phyloP scores from a whole-genome alignment of 2,329 filamentous ascomycete species.

The Neonectria magnoliae region DNA sequence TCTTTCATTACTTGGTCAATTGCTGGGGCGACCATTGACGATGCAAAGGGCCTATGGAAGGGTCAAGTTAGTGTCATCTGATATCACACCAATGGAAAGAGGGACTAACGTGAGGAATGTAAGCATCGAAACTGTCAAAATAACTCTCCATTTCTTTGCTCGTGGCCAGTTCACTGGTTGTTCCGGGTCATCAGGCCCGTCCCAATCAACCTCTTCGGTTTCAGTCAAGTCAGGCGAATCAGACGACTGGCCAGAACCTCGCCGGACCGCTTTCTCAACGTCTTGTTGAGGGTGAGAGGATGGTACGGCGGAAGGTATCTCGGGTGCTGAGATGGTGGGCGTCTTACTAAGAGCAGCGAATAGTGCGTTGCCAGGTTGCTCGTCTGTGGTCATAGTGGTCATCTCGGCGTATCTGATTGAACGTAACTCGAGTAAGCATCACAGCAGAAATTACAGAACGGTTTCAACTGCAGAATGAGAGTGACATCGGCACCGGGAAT shows the following conservation, averaged over 20 bases:
- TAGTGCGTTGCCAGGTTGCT: background rate
- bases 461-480: background rate
- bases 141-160: background rate
- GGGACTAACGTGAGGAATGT: background rate
- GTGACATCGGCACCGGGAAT: too few relatives aligned
- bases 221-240: background rate
- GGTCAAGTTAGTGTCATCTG: background rate
- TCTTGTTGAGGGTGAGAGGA: background rate
- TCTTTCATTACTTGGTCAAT: conserved; percentile 28
- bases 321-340: background rate
- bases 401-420: background rate
- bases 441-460: too few relatives aligned
- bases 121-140: background rate
- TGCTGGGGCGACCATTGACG: conserved; percentile 28
- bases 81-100: background rate
- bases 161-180: background rate
- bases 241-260: background rate
- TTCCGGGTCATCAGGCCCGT: background rate
- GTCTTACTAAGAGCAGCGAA: background rate
- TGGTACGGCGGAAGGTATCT: background rate
- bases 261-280: background rate
- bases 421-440: too few relatives aligned
- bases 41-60: conserved; percentile 25
- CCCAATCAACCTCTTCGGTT: background rate
- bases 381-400: background rate